A percentile compares a stretch with the other conserved stretches of the same genome.
These are phyloP conservation scores for Penicillium sp. DNA, from an alignment of 2,329 filamentous ascomycete genomes.

Conservation along the genomic window DNA sequence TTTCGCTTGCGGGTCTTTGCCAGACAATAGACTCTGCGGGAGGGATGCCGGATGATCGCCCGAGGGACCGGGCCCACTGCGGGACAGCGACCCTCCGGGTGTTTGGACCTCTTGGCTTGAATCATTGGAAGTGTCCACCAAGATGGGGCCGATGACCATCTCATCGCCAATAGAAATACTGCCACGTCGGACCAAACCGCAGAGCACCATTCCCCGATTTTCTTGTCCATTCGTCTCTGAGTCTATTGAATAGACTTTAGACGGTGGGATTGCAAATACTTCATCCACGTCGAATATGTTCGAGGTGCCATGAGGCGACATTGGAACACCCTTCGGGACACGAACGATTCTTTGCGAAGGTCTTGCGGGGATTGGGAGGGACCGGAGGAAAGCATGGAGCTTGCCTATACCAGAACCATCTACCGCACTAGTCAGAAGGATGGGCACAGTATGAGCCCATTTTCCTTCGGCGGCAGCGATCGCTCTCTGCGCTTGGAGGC, in stretches of 20 bases:
- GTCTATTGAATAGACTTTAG: constrained; percentile 53
- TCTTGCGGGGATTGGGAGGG: constrained; percentile 67
- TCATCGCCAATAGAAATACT: constrained; percentile 74
- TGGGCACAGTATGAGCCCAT: constrained; percentile 66
- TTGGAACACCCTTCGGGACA: constrained; percentile 12
- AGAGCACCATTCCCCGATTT: constrained; percentile 71
- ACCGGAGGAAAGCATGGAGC: constrained; percentile 77
- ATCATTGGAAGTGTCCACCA: constrained; percentile 49
- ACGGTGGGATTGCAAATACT: constrained; percentile 73
- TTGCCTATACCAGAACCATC: constrained; percentile 79
- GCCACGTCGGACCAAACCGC: constrained; percentile 81
- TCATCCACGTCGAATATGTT: constrained; percentile 89
- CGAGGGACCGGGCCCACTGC: constrained; percentile 34
- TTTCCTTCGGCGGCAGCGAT: constrained; percentile 45
- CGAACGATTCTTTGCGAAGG: constrained; percentile 26
- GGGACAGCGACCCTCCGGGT: constrained; percentile 23
- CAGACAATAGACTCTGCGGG: constrained; percentile 26
- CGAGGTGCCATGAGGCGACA: constrained; percentile 52
- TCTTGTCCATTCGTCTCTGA: constrained; percentile 43
- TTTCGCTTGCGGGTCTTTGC: constrained; percentile 61
- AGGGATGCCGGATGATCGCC: constrained; percentile 38
- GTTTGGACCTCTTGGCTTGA: constrained; percentile 45
- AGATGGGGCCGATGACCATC: constrained; percentile 76
- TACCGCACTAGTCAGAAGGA: constrained; percentile 83
- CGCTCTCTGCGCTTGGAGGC: constrained; percentile 58